Percentiles rank a stretch among this genome's conserved stretches.
These are phyloP conservation scores for Termitomyces heimii DNA, from an alignment of 768 basidiomycete genomes.

Conservation along the genomic window DNA sequence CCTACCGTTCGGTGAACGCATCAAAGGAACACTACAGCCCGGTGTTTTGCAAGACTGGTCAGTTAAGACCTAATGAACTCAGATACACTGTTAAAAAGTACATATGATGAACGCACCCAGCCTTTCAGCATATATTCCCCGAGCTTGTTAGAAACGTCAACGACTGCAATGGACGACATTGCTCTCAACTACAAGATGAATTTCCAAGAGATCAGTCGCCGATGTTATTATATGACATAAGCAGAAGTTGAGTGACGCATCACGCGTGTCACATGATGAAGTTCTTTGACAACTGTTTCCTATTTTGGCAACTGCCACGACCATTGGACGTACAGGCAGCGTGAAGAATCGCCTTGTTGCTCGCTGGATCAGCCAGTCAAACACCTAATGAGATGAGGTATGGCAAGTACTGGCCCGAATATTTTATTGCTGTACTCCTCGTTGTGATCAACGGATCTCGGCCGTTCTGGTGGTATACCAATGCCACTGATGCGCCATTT, in stretches of 20 bases:
- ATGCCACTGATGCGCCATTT: constrained; percentile 26
- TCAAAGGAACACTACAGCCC: constrained; percentile 60
- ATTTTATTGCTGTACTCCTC: constrained; percentile 33
- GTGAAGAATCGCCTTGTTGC: not conserved
- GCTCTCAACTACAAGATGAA: not conserved
- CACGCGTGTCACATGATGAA: constrained; percentile 1
- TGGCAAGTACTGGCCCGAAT: constrained; percentile 47
- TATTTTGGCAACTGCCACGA: constrained; percentile 24
- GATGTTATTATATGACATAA: not conserved
- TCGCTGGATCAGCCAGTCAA: constrained; percentile 1
- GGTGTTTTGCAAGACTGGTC: constrained; percentile 53
- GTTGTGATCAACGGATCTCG: constrained; percentile 28
- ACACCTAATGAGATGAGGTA: constrained; percentile 44
- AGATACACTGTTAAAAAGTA: not conserved
- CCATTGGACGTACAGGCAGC: constrained; percentile 5
- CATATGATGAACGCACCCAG: constrained; percentile 43
- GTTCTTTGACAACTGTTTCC: not conserved
- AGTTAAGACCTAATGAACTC: constrained; percentile 47
- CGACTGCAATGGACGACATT: constrained; percentile 39
- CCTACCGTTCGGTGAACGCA: constrained; percentile 58
- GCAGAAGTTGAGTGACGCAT: not conserved
- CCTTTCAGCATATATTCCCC: constrained; percentile 74
- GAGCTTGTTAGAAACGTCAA: constrained; percentile 55
- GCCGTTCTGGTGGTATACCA: constrained; percentile 25
- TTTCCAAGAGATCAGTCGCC: no score